Base-by-base conservation (phyloP, 2,329 filamentous ascomycete species). In the Tympanopsis confertula region DNA sequence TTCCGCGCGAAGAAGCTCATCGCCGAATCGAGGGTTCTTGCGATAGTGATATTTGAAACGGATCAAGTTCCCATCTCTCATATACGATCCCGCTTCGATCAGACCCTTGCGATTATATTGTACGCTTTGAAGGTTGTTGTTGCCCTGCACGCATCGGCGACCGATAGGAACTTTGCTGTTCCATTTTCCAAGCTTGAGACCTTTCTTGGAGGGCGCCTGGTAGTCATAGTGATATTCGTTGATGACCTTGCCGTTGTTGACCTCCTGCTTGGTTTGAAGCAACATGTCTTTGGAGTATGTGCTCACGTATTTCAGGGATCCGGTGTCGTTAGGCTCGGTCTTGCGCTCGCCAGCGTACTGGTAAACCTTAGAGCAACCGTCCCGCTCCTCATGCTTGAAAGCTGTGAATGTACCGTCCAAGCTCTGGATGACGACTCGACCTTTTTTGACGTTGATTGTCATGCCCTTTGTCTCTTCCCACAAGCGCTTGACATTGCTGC, bases 1-100 rank as follows among this genome's bases (percentile, higher is more conserved):
- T 42, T 73, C 70, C 1, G 68, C 70, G 35, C 69, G 61, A 3
- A 74, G 57, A n/a, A 74, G 56, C 41, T 72, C 69, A 46, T 71
- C 69, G 18, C 66, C 66, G 40, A 67, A 70, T 24, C 61, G 63
- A 12, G 67, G 63, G 39, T 66, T 66, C 46, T 70, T 68, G 32
- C 69, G 63, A 47, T 74, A 73, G 44, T 66, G 62, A 39, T 68
- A 70, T 41, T 66, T 66, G 58, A 73, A 74, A 13, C 65, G 61
- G 13, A 71, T 58, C 10, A 70, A 47, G 40, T 70, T 72, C 2
- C 59, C 61, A 41, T 71, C 62, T 39, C 62, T 66, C 43, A 71
- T 58, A 46, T 69, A 71, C 3, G 67, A 72, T 10, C 70, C 70
- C 7, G 61, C 63, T 36, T 67, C 59, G 32, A 74, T 59, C 33